Conservation (phyloP, 1,284 basidiomycete species). For the Rhodotorula mucilaginosa region DNA sequence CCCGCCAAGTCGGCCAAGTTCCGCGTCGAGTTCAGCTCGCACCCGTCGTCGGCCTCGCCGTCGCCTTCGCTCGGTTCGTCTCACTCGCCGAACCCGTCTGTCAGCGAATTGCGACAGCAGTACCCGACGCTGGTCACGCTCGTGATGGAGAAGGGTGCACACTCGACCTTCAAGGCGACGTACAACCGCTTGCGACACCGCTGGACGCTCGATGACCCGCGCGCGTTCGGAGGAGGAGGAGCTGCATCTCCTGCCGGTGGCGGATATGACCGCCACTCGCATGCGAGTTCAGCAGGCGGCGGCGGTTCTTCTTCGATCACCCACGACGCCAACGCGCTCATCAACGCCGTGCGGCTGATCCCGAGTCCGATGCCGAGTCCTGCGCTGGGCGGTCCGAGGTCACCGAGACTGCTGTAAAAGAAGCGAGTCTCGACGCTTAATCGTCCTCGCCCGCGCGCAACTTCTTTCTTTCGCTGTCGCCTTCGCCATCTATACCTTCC, state of each 20-base stretch:
- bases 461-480: not conserved
- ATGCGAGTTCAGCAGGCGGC: not conserved
- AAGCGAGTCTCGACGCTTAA: not conserved
- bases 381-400: slow-evolving; percentile 12
- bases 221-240: not conserved
- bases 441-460: not conserved
- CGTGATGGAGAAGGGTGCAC: slow-evolving; percentile 82
- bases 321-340: not conserved
- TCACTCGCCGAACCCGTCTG: slow-evolving; percentile 25
- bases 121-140: slow-evolving; percentile 62
- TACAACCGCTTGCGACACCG: slow-evolving; percentile 68
- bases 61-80: slow-evolving; percentile 16
- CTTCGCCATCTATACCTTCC: not conserved
- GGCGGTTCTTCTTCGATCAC: not conserved
- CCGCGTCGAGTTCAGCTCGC: slow-evolving; percentile 66
- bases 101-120: slow-evolving; percentile 17
- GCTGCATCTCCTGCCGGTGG: not conserved
- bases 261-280: no score
- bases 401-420: slow-evolving; percentile 24
- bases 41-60: slow-evolving; percentile 48
- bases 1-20: slow-evolving; percentile 65
- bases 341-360: slow-evolving; percentile 28
- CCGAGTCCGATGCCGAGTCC: slow-evolving; percentile 39
- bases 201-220: slow-evolving; percentile 56
- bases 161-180: slow-evolving; percentile 72